Percentiles rank a stretch among this genome's conserved stretches.
Evolutionary conservation across 2,329 filamentous ascomycete species (phyloP).

Genomic region (Pezicula radicicola): DNA sequence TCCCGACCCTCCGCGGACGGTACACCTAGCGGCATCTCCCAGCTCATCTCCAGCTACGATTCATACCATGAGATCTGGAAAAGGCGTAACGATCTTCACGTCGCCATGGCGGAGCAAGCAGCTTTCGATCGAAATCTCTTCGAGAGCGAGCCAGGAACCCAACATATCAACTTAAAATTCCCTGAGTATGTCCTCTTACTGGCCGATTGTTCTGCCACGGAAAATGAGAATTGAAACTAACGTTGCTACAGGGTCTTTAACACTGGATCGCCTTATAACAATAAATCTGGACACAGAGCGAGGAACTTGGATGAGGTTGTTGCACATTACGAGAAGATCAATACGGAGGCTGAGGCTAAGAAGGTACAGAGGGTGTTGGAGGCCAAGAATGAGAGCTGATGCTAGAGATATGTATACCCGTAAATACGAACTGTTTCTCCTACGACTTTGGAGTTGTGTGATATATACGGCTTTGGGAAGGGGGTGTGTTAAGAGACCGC

Average conservation of each 20-base stretch:
- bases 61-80: constrained; percentile 49
- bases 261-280: constrained; percentile 59
- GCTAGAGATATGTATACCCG: constrained; percentile 12
- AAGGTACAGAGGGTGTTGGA: constrained; percentile 34
- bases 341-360: constrained; percentile 52
- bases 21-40: constrained; percentile 39
- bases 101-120: constrained; percentile 58
- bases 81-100: constrained; percentile 57
- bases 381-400: constrained; percentile 20
- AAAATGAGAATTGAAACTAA: background rate
- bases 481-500: too few species aligned
- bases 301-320: constrained; percentile 58
- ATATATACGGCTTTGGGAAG: too few species aligned
- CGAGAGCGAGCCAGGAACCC: constrained; percentile 38
- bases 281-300: constrained; percentile 54
- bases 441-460: too few species aligned
- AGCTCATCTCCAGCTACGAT: constrained; percentile 52
- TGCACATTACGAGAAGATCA: constrained; percentile 58
- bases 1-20: constrained; percentile 34
- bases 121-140: constrained; percentile 61
- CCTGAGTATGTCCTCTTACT: constrained; percentile 56
- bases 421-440: constrained; percentile 11
- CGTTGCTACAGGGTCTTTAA: constrained; percentile 56
- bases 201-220: background rate
- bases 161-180: constrained; percentile 51